Evolutionary conservation across 805 yeast genomes (phyloP).

Genomic region (Schwanniomyces occidentalis): DNA sequence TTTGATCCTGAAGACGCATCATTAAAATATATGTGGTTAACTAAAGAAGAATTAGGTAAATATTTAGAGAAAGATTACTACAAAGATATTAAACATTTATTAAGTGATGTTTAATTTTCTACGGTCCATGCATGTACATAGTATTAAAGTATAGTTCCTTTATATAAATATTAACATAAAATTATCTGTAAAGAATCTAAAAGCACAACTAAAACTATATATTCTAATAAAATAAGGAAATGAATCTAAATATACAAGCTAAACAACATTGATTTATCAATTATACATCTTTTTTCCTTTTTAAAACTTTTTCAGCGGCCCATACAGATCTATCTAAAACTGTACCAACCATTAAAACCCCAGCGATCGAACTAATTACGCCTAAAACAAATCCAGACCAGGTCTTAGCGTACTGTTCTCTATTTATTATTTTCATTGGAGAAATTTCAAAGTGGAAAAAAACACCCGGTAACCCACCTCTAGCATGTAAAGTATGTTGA

Average conservation of each 20-base stretch:
- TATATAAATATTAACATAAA: too few species aligned
- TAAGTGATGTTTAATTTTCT: constrained; percentile 35
- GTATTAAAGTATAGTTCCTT: too few species aligned
- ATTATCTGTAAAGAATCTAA: too few species aligned
- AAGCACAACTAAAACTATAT: too few species aligned
- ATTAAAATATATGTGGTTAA: constrained; percentile 75
- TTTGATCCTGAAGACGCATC: constrained; percentile 47
- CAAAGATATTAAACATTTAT: constrained; percentile 50
- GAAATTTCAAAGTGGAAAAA: constrained; percentile 88
- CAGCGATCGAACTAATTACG: constrained; percentile 87
- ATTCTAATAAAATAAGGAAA: too few species aligned
- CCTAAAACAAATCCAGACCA: constrained; percentile 84
- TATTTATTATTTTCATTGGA: constrained; percentile 87
- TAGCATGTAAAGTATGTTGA: constrained; percentile 75
- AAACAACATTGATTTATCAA: background rate
- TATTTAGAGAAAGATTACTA: constrained; percentile 57
- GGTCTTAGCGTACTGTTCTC: constrained; percentile 69
- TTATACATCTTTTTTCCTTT: constrained; percentile 60
- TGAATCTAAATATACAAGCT: too few species aligned
- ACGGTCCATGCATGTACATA: constrained; percentile 14
- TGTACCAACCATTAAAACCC: constrained; percentile 90
- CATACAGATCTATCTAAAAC: constrained; percentile 83
- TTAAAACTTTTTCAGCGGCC: constrained; percentile 80
- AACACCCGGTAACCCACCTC: constrained; percentile 91
- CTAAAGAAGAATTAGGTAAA: constrained; percentile 70